Conservation (phyloP, 805 yeast genomes). For the Lachancea mirantina region DNA sequence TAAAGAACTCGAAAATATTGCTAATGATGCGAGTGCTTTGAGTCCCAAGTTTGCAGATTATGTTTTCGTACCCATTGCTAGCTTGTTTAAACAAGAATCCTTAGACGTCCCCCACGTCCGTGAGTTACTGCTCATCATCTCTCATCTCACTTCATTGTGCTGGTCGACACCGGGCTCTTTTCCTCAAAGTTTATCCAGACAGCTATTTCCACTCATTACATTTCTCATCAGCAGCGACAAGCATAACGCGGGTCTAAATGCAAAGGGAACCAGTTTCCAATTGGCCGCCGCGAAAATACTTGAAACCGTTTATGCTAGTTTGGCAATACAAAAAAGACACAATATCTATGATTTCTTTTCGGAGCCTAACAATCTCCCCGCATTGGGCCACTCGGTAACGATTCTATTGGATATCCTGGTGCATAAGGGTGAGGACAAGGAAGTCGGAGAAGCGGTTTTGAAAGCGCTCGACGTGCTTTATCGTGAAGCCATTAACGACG, state of each 20-base stretch:
- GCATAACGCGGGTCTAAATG: constrained; percentile 14
- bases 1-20: constrained; percentile 12
- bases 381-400: constrained; percentile 42
- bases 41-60: constrained; percentile 49
- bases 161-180: constrained; percentile 40
- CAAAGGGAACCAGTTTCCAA: constrained; percentile 34
- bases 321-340: constrained; percentile 25
- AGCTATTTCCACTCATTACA: constrained; percentile 41
- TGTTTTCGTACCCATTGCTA: constrained; percentile 53
- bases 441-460: constrained; percentile 31
- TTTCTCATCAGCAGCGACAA: constrained; percentile 34
- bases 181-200: constrained; percentile 34
- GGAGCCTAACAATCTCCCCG: constrained; percentile 32
- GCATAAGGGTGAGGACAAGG: constrained; percentile 20
- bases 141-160: constrained; percentile 37
- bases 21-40: constrained; percentile 15
- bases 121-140: constrained; percentile 38
- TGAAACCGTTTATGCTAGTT: constrained; percentile 26
- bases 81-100: constrained; percentile 42
- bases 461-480: constrained; percentile 32
- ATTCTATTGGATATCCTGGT: constrained; percentile 34
- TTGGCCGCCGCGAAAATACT: constrained; percentile 33
- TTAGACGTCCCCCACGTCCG: constrained; percentile 43
- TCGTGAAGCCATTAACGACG: constrained; percentile 34
- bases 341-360: constrained; percentile 13